Conservation (phyloP, 1,284 basidiomycete genomes). For the Lentinula novae-zelandiae region DNA sequence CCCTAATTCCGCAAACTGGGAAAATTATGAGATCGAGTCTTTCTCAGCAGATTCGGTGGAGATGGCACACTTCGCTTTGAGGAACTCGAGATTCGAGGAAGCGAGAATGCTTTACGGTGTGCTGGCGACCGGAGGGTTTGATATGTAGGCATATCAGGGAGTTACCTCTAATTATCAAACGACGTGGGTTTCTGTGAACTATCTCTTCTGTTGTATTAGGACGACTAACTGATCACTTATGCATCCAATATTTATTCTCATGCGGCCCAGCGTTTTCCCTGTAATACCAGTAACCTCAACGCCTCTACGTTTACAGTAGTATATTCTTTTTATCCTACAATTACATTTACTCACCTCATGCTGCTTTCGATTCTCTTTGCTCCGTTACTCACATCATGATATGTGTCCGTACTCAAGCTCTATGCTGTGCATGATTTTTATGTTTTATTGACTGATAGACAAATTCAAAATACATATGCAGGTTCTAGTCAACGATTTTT, state of each 20-base stretch:
- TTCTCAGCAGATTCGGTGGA: constrained; percentile 55
- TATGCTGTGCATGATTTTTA: neutral
- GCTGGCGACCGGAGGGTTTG: constrained; percentile 29
- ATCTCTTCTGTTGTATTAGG: too few species aligned
- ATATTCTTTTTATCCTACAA: too few species aligned
- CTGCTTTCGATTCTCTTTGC: neutral
- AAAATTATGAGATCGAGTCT: neutral
- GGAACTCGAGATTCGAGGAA: constrained; percentile 68
- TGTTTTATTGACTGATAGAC: too few species aligned
- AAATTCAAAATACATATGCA: too few species aligned
- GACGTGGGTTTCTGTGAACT: neutral
- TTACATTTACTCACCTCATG: neutral
- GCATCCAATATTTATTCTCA: too few species aligned
- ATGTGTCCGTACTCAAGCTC: neutral
- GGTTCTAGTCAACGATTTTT: too few species aligned
- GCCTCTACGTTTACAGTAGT: too few species aligned
- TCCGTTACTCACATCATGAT: neutral
- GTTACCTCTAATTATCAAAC: too few species aligned
- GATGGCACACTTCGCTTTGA: constrained; percentile 70
- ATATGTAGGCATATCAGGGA: neutral
- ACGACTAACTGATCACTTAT: too few species aligned
- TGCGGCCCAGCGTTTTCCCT: too few species aligned
- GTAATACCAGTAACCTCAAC: too few species aligned
- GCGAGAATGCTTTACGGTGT: constrained; percentile 66
- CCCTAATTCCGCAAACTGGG: constrained; percentile 21